Base-by-base conservation (phyloP, 176 grass and related monocot species). In the Cocos nucifera region DNA sequence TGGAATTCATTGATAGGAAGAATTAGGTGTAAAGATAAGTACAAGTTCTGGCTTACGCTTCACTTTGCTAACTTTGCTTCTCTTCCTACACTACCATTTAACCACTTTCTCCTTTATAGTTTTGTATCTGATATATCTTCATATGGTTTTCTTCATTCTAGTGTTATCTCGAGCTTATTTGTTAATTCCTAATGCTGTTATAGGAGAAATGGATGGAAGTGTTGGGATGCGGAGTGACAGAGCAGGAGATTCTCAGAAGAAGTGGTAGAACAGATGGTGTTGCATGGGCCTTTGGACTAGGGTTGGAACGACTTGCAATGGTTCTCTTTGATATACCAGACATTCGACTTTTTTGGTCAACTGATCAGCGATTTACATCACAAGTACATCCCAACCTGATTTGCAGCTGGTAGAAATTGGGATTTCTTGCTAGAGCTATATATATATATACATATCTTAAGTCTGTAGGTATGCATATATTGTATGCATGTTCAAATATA, bases 171-270 rank as follows among this genome's bases (percentile, higher is more conserved):
- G 15, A 28, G 57, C n/a, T 61, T 48, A 25, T 50, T 28, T 22
- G 12, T 74, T 27, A 3, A 51, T 20, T 39, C 67, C 15, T 24
- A 29, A 61, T 54, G 17, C 17, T 54, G 24, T 84, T 49, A 25
- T 26, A 97, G 93, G 93, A 81, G 59, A 75, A 85, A 82, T 97
- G 93, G 93, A 63, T 97, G 79, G 93, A 97, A 73, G 93, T 97
- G 64, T 78, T 97, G 73, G 93, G 93, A 54, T 92, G 87, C 61
- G 93, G 87, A 80, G 87, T 97, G 51, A 97, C 87, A 6, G 93
- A 97, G 66, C 93, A 97, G 56, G 78, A 90, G 49, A 88, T 97
- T 68, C 74, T 92, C 56, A 82, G 55, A 59, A 79, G 70, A 77
- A 97, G 82, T 78, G 87, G 93, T 39, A 91, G 79, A 77, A 75